Evolutionary conservation across 78 protist genomes (phyloP).

Genomic region (Dictyostelium intermedium): DNA sequence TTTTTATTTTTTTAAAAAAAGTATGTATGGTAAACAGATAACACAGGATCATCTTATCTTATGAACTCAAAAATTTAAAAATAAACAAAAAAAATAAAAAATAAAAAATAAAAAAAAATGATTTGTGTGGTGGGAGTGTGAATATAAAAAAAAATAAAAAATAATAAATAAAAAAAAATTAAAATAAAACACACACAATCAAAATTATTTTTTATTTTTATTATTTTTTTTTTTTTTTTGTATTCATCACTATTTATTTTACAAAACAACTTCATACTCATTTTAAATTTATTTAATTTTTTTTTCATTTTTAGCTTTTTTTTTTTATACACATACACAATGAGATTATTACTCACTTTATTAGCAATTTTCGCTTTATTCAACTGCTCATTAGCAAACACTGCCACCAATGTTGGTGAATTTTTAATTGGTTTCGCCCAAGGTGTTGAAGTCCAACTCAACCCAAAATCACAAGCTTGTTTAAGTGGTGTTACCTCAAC

Average conservation of each 20-base stretch:
- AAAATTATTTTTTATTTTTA: too few species aligned
- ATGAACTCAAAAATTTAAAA: too few species aligned
- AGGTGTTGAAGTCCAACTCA: slow-evolving; percentile 45
- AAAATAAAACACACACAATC: too few species aligned
- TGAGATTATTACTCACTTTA: not conserved
- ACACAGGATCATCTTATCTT: not conserved
- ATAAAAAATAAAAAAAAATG: too few species aligned
- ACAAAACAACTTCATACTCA: not conserved
- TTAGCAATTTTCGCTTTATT: not conserved
- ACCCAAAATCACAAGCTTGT: slow-evolving; percentile 20
- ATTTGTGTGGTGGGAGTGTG: too few species aligned
- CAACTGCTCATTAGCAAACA: not conserved
- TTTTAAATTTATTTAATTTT: too few species aligned
- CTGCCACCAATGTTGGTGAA: not conserved
- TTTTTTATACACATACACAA: not conserved
- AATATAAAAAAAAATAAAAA: too few species aligned
- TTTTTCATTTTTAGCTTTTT: not conserved
- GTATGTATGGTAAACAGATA: not conserved
- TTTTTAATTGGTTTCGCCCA: slow-evolving; percentile 40
- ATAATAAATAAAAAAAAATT: too few species aligned
- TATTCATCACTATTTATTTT: not conserved
- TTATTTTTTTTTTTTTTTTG: too few species aligned
- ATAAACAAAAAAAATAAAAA: too few species aligned
- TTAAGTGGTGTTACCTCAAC: not conserved
- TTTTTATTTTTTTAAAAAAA: too few species aligned